These are phyloP conservation scores for Crepidotus variabilis DNA, from an alignment of 768 basidiomycete species.

Conservation along the genomic window DNA sequence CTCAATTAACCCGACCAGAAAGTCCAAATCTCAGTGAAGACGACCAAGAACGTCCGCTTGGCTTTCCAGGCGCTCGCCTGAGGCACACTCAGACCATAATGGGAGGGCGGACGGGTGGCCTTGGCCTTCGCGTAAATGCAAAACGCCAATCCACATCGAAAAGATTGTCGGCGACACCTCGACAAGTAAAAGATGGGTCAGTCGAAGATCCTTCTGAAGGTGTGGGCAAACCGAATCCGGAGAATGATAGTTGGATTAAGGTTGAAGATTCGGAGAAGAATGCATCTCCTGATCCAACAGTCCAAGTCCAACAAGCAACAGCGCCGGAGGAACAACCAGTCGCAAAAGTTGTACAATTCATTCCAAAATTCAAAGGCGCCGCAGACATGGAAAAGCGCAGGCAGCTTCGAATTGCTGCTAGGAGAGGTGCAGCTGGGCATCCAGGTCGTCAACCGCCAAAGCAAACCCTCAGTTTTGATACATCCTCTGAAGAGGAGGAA, in stretches of 20 bases:
- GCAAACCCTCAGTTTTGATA: conserved; percentile 35
- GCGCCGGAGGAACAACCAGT: conserved; percentile 41
- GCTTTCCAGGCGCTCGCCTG: conserved; percentile 52
- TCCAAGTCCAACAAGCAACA: conserved; percentile 38
- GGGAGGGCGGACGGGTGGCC: conserved; percentile 64
- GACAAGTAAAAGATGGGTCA: conserved; percentile 13
- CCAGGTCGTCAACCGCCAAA: conserved; percentile 27
- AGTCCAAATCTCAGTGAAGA: conserved; percentile 75
- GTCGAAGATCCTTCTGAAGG: conserved; percentile 27
- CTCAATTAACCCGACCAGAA: conserved; percentile 70
- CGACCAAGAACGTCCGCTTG: conserved; percentile 49
- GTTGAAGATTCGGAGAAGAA: conserved; percentile 20
- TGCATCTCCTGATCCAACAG: conserved; percentile 29
- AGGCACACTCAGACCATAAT: conserved; percentile 90
- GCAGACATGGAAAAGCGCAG: conserved; percentile 85
- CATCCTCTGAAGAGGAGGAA: conserved; percentile 57
- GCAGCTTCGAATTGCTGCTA: conserved; percentile 60
- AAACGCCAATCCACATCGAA: conserved; percentile 53
- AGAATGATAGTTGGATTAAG: conserved; percentile 28
- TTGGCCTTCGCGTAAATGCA: conserved; percentile 76
- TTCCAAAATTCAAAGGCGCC: conserved; percentile 77
- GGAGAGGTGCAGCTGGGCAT: conserved; percentile 30
- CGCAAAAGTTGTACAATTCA: conserved; percentile 53
- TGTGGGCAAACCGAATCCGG: conserved; percentile 20
- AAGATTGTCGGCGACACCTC: conserved; percentile 38